Base-by-base conservation (phyloP, 2,329 filamentous ascomycete genomes). In the Aspergillus brunneoviolaceus region DNA sequence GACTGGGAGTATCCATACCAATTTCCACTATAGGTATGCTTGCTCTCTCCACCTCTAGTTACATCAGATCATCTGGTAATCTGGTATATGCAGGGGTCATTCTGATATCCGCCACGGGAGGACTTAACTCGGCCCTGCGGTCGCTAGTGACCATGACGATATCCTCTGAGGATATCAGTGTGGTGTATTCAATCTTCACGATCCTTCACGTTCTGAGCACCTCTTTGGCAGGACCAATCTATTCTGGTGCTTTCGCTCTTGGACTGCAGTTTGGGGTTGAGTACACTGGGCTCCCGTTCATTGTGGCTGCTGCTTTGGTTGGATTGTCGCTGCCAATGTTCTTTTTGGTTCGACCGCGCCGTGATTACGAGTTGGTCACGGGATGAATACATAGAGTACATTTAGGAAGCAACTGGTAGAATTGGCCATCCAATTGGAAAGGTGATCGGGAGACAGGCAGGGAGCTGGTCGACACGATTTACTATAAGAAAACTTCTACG, bases 121-220 rank as follows among this genome's bases (percentile, higher is more conserved):
- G 53, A 5, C 42, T 55, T 33, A 23, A 55, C 3, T 48, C 53
- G 11, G 53, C 53, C 29, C 53, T 49, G 16, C 27, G 39, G 25
- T 55, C 53, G 31, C 53, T 55, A 2, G 35, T 55, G 52, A 55
- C 53, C 14, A 49, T 23, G 53, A 14, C 25, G n/a, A 49, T 55
- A 21, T 49, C 53, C 19, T 42, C 39, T 4, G 53, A 55, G 29
- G n/a, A 33, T 19, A 16, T 55, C 25, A 31, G 39, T 7, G 53
- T 55, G 29, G 53, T 55, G 10, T 49, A 55, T 21, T 55, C 53
- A 5, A 49, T 49, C 5, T 55, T 31, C 9, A 55, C 42, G 23
- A 23, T 55, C 5, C 39, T 55, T 16, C 53, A 55, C 27, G 53
- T 49, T 16, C 21, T 55, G 25, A 55, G 53, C 12, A 49, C 53